These are phyloP conservation scores for Ilex asprella DNA, from an alignment of 257 asterid species.

Conservation along the genomic window DNA sequence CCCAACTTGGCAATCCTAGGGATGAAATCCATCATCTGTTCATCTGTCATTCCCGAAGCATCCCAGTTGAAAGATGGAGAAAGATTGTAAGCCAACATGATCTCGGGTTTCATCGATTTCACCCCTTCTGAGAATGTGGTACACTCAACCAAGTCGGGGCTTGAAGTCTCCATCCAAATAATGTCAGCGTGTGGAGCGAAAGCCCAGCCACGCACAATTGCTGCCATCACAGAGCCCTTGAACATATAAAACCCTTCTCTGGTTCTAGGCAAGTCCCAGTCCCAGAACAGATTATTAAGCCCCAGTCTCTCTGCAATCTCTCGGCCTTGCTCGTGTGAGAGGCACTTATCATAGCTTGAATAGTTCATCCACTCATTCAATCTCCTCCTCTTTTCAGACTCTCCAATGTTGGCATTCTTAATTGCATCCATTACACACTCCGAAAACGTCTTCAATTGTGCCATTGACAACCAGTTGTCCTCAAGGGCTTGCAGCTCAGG, in stretches of 20 bases:
- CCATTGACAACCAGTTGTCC: slow-evolving; percentile 78
- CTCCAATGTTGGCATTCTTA: slow-evolving; percentile 39
- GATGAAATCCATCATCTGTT: slow-evolving; percentile 81
- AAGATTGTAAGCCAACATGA: slow-evolving; percentile 86
- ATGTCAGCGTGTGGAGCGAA: slow-evolving; percentile 68
- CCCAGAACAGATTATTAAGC: slow-evolving; percentile 60
- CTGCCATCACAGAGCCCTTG: slow-evolving; percentile 75
- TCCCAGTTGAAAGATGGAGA: slow-evolving; percentile 99
- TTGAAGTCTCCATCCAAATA: slow-evolving; percentile 91
- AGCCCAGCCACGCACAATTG: slow-evolving; percentile 84
- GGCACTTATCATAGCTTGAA: slow-evolving; percentile 58
- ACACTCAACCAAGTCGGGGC: slow-evolving; percentile 86
- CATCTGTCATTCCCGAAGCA: slow-evolving; percentile 85
- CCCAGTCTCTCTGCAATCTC: slow-evolving; percentile 63
- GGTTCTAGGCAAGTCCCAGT: slow-evolving; percentile 91
- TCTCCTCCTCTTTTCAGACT: slow-evolving; percentile 61
- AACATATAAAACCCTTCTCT: slow-evolving; percentile 92
- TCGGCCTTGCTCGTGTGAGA: slow-evolving; percentile 66
- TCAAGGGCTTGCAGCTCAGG: slow-evolving; percentile 73
- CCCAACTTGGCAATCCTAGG: slow-evolving; percentile 80
- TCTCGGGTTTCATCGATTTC: slow-evolving; percentile 57
- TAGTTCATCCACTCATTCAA: slow-evolving; percentile 69
- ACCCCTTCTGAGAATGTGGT: slow-evolving; percentile 77
- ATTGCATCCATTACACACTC: slow-evolving; percentile 72
- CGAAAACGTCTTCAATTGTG: slow-evolving; percentile 66